Evolutionary conservation across 345 rosid genomes (phyloP), one percentile per base, ranked within the genome.

Genomic region (Euclidium syriacum): DNA sequence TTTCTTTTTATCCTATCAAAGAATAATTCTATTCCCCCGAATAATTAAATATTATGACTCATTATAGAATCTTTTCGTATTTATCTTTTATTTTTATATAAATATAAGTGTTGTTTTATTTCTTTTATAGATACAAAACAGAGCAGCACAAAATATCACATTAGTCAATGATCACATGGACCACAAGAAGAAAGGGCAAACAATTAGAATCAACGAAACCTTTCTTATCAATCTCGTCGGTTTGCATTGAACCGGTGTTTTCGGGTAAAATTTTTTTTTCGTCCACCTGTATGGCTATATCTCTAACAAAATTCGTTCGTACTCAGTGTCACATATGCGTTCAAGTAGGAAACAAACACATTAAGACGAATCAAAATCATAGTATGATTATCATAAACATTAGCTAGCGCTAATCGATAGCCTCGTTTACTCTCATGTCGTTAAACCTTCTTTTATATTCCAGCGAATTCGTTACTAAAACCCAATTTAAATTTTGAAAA

Each of bases 331-430:
- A 16, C 57, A 34, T 27, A 14, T 41, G 14, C 12, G 7, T 47
- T 58, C 11, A 32, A 30, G 23, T 33, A 11, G 3, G 23, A 5
- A n/a, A 32, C 58, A 30, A n/a, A 6, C 23, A 62, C 27, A 19
- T 7, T 12, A 51, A 33, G 34, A 65, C 6, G 47, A 43, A 58
- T 36, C 35, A 65, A 34, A 26, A n/a, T n/a, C n/a, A n/a, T n/a
- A n/a, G n/a, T n/a, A n/a, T n/a, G n/a, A n/a, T n/a, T n/a, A n/a
- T 3, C 10, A 36, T 2, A 52, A 46, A 51, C 67, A 66, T 44
- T 49, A 71, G n/a, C n/a, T n/a, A n/a, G 48, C 70, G 58, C 17
- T 27, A 64, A 54, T 54, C 54, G 36, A 47, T 23, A 0, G 64
- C 57, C 36, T 35, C 42, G 3, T 16, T 23, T 10, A 44, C 27